Conservation (phyloP, 208 protist genomes). For the Crithidia brevicula region DNA sequence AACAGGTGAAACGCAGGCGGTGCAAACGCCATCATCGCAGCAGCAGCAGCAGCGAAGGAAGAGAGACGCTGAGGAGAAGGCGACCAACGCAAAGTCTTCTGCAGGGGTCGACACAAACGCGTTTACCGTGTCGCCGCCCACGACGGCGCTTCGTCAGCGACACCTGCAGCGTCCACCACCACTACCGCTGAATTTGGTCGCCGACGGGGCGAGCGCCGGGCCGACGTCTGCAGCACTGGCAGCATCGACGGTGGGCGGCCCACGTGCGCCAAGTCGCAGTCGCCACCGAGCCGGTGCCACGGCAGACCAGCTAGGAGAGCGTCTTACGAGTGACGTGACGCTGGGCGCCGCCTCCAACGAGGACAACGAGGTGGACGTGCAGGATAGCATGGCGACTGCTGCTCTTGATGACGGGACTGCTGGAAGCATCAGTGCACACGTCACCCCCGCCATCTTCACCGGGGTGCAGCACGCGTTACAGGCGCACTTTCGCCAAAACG, state of each 20-base stretch:
- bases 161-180: conserved; percentile 21
- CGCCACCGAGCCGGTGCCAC: not conserved
- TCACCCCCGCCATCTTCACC: conserved; percentile 23
- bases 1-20: not conserved
- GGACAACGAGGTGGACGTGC: not conserved
- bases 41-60: not conserved
- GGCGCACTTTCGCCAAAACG: conserved; percentile 34
- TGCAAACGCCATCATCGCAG: not conserved
- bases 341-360: not conserved
- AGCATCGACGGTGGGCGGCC: not conserved
- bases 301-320: not conserved
- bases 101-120: not conserved
- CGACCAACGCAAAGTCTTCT: not conserved
- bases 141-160: not conserved
- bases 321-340: not conserved
- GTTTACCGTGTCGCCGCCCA: conserved; percentile 5
- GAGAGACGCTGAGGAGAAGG: not conserved
- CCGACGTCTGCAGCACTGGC: not conserved
- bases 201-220: not conserved
- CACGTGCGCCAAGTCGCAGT: not conserved
- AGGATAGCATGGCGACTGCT: not conserved
- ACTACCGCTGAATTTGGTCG: conserved; percentile 10
- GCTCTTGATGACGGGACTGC: not conserved
- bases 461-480: conserved; percentile 32
- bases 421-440: not conserved